Conservation (phyloP, 768 basidiomycete genomes). For the Cantharellus cinnabarinus region DNA sequence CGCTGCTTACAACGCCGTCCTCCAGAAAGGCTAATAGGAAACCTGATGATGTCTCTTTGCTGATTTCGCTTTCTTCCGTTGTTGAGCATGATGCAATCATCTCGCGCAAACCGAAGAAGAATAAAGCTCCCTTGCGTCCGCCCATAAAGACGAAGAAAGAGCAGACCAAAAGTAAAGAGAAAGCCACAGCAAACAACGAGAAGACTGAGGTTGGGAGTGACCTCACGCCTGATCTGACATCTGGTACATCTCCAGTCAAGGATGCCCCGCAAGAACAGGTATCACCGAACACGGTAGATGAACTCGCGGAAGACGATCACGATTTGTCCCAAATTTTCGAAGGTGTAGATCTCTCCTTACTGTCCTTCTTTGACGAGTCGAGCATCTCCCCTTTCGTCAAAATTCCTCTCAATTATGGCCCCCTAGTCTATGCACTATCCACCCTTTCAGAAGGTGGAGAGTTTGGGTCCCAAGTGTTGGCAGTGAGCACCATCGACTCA, state of each 20-base stretch:
- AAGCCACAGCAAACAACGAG: not conserved
- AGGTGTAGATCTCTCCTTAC: slow-evolving; percentile 39
- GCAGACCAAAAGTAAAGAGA: not conserved
- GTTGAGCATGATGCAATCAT: slow-evolving; percentile 8
- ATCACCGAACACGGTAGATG: not conserved
- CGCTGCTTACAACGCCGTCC: slow-evolving; percentile 10
- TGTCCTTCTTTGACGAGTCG: slow-evolving; percentile 37
- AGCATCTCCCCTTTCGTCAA: slow-evolving; percentile 57
- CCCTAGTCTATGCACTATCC: slow-evolving; percentile 68
- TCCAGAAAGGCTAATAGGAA: not conserved
- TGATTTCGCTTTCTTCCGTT: not conserved
- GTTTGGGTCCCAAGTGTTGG: slow-evolving; percentile 62
- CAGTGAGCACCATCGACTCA: slow-evolving; percentile 75
- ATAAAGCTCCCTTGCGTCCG: slow-evolving; percentile 13
- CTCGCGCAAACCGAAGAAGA: slow-evolving; percentile 12
- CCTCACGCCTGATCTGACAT: not conserved
- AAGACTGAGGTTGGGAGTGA: not conserved
- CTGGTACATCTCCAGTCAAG: not conserved
- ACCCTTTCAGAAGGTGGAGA: slow-evolving; percentile 61
- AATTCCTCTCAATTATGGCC: slow-evolving; percentile 68
- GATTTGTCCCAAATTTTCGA: slow-evolving; percentile 7
- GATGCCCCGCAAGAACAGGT: not conserved
- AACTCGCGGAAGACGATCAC: slow-evolving; percentile 20
- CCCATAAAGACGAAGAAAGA: slow-evolving; percentile 5
- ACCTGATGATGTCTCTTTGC: not conserved